phyloP scores from a whole-genome alignment of 768 basidiomycete species.

The Lactarius hatsudake region DNA sequence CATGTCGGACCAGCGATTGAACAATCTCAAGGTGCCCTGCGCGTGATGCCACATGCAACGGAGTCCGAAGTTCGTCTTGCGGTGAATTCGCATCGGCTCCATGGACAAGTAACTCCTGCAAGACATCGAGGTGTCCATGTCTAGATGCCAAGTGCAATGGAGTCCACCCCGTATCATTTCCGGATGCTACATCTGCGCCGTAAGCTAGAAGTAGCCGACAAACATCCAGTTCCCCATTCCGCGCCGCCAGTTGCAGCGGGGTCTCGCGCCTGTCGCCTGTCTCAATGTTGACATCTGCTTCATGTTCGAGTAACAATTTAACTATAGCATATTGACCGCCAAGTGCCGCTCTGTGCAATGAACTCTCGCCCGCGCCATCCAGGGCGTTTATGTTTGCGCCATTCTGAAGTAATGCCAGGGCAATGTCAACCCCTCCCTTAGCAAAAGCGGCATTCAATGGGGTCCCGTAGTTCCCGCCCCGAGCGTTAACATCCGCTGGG shows the following conservation, averaged over 20 bases:
- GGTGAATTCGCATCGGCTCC: too few relatives aligned
- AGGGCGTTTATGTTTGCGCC: not conserved
- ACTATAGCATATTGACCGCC: not conserved
- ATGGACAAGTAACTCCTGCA: too few relatives aligned
- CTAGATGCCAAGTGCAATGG: not conserved
- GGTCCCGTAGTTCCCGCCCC: not conserved
- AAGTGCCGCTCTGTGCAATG: not conserved
- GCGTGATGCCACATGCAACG: too few relatives aligned
- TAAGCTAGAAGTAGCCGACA: not conserved
- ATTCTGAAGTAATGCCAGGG: not conserved
- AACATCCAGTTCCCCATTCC: not conserved
- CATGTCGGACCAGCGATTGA: too few relatives aligned
- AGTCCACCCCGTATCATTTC: too few relatives aligned
- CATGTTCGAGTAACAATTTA: not conserved
- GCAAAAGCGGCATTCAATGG: not conserved
- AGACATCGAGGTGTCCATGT: too few relatives aligned
- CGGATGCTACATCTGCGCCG: not conserved
- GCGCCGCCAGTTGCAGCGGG: not conserved
- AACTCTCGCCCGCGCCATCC: not conserved
- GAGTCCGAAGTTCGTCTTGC: too few relatives aligned
- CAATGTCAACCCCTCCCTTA: not conserved
- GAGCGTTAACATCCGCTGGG: not conserved
- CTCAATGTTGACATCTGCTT: not conserved
- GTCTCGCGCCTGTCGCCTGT: not conserved
- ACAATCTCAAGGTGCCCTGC: too few relatives aligned